Percentiles rank a stretch among this genome's conserved stretches.
These are phyloP conservation scores for Sclerotinia trifoliorum DNA, from an alignment of 2,329 filamentous ascomycete genomes.

Conservation along the genomic window DNA sequence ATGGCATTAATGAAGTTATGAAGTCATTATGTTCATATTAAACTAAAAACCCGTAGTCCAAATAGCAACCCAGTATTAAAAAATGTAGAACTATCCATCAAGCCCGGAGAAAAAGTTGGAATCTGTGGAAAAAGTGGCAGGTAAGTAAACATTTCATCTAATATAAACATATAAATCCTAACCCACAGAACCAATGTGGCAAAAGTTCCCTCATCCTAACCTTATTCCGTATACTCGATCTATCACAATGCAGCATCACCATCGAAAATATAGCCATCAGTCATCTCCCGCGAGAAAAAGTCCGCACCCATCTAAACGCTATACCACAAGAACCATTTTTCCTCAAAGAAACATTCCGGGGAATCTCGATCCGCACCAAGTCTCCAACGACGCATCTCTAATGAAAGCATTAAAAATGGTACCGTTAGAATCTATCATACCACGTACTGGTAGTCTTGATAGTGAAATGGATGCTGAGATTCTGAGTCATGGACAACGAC, in stretches of 20 bases:
- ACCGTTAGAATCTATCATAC: background rate
- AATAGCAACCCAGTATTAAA: background rate
- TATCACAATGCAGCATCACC: rapidly evolving
- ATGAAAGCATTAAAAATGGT: background rate
- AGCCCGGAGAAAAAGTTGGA: background rate
- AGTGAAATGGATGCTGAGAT: background rate
- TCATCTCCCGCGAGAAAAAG: background rate
- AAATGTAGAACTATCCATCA: background rate
- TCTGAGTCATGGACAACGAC: background rate
- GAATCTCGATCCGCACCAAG: slow-evolving; percentile 49
- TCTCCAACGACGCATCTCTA: slow-evolving; percentile 45
- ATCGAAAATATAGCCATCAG: background rate
- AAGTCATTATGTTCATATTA: background rate
- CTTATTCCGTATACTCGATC: background rate
- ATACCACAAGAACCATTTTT: slow-evolving; percentile 52
- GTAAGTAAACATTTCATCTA: background rate
- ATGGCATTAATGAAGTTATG: background rate
- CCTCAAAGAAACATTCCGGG: slow-evolving; percentile 47
- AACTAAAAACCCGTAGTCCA: background rate
- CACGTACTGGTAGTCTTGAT: background rate
- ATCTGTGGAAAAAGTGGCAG: background rate
- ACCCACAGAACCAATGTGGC: no score
- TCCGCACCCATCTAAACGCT: slow-evolving; percentile 34
- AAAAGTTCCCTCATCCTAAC: background rate
- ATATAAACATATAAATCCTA: background rate